These are phyloP conservation scores for Rhododendron molle DNA, from an alignment of 148 eudicot species.

Conservation along the genomic window DNA sequence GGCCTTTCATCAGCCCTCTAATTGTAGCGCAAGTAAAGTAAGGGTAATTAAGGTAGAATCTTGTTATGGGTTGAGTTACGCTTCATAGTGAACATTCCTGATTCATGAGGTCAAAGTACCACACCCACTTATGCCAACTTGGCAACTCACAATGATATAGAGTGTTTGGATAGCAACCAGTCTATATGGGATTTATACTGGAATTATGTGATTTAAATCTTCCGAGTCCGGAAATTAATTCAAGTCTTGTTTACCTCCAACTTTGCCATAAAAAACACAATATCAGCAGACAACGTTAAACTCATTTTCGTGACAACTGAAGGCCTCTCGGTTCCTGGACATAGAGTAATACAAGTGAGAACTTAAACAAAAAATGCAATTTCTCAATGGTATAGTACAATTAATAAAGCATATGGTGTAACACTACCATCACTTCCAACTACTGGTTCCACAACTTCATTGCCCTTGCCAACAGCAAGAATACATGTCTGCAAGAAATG, in stretches of 20 bases:
- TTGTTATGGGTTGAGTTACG: background rate
- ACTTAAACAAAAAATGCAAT: background rate
- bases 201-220: background rate
- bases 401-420: background rate
- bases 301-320: conserved; percentile 75
- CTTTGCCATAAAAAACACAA: conserved; percentile 92
- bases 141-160: background rate
- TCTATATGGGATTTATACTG: background rate
- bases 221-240: background rate
- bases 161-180: background rate
- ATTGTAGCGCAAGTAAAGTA: background rate
- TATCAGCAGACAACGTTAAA: conserved; percentile 89
- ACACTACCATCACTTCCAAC: conserved; percentile 67
- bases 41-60: background rate
- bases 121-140: background rate
- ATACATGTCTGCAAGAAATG: conserved; percentile 66
- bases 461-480: conserved; percentile 95
- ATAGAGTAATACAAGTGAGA: conserved; percentile 7
- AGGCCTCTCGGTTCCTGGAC: conserved; percentile 69
- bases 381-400: background rate
- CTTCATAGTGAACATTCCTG: background rate
- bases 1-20: background rate
- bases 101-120: background rate
- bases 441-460: conserved; percentile 69
- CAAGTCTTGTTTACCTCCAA: conserved; percentile 58